A percentile compares a stretch with the other conserved stretches of the same genome.
Evolutionary conservation across 768 basidiomycete genomes (phyloP).

Genomic region (Mycena rebaudengoi): DNA sequence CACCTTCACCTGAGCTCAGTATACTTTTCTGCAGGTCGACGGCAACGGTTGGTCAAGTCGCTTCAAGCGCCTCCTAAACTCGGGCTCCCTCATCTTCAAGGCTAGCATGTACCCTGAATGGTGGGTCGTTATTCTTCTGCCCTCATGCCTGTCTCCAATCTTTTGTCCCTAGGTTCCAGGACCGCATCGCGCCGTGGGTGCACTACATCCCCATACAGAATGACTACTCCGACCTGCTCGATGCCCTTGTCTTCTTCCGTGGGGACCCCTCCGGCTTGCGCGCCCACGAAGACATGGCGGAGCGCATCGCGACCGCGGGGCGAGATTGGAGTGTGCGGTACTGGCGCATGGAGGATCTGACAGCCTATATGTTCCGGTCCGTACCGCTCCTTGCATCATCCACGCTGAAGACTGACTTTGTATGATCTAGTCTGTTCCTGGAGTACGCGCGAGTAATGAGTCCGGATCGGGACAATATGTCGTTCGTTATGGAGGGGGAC

Average conservation of each 20-base stretch:
- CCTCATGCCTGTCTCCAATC: too few relatives aligned
- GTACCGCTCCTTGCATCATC: too few relatives aligned
- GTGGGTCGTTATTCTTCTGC: not conserved
- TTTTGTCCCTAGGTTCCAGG: slow-evolving; percentile 53
- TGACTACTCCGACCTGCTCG: slow-evolving; percentile 72
- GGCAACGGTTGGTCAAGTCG: slow-evolving; percentile 67
- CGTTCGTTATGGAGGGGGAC: too few relatives aligned
- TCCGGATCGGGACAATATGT: too few relatives aligned
- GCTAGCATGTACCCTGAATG: slow-evolving; percentile 62
- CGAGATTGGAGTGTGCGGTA: too few relatives aligned
- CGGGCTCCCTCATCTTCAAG: slow-evolving; percentile 69
- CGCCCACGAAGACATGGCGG: too few relatives aligned
- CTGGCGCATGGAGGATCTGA: too few relatives aligned
- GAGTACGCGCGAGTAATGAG: too few relatives aligned
- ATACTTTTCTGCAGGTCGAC: slow-evolving; percentile 47
- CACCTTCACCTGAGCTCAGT: not conserved
- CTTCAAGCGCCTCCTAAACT: slow-evolving; percentile 68
- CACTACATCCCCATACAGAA: slow-evolving; percentile 77
- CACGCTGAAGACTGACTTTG: too few relatives aligned
- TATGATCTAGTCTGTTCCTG: too few relatives aligned
- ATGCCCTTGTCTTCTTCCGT: slow-evolving; percentile 76
- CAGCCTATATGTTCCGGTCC: too few relatives aligned
- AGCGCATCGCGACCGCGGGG: too few relatives aligned
- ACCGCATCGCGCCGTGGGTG: slow-evolving; percentile 69
- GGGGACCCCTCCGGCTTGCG: slow-evolving; percentile 62